These are phyloP conservation scores for Termitomyces sp. DNA, from an alignment of 768 basidiomycete genomes.

Conservation along the genomic window DNA sequence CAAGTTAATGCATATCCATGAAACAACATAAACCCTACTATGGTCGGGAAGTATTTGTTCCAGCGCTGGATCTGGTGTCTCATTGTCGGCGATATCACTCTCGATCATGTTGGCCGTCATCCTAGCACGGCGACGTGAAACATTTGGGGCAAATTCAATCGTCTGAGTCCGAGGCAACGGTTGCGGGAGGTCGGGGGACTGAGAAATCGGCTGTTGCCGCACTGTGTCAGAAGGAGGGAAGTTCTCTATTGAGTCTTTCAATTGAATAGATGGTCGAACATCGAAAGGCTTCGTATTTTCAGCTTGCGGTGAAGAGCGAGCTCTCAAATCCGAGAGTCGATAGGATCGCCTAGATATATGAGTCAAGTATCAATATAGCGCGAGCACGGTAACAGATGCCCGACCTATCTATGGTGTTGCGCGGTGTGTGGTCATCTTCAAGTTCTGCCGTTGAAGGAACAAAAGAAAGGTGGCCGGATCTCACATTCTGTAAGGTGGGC, in stretches of 20 bases:
- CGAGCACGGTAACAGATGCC: neutral
- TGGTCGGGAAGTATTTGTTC: conserved; percentile 6
- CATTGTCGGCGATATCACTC: conserved; percentile 11
- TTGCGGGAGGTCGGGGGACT: conserved; percentile 12
- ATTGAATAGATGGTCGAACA: neutral
- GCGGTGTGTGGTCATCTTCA: neutral
- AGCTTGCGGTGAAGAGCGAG: conserved; percentile 27
- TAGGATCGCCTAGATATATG: conserved; percentile 17
- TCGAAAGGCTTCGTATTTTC: conserved; percentile 21
- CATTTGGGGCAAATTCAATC: conserved; percentile 31
- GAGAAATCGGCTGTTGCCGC: conserved; percentile 9
- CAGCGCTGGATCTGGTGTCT: conserved; percentile 3
- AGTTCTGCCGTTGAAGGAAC: conserved; percentile 7
- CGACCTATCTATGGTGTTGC: conserved; percentile 3
- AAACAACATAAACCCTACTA: conserved; percentile 6
- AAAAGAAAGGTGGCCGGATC: conserved; percentile 18
- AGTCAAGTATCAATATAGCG: neutral
- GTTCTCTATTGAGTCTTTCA: conserved; percentile 16
- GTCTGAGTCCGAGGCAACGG: conserved; percentile 35
- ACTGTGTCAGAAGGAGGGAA: conserved; percentile 35
- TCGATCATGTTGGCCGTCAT: conserved; percentile 9
- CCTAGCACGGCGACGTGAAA: conserved; percentile 23
- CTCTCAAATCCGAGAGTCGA: conserved; percentile 34
- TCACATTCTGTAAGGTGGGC: conserved; percentile 11
- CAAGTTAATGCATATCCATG: neutral